Evolutionary conservation across 106 monocot genomes (phyloP).

Genomic region (Xerophyta viscosa): DNA sequence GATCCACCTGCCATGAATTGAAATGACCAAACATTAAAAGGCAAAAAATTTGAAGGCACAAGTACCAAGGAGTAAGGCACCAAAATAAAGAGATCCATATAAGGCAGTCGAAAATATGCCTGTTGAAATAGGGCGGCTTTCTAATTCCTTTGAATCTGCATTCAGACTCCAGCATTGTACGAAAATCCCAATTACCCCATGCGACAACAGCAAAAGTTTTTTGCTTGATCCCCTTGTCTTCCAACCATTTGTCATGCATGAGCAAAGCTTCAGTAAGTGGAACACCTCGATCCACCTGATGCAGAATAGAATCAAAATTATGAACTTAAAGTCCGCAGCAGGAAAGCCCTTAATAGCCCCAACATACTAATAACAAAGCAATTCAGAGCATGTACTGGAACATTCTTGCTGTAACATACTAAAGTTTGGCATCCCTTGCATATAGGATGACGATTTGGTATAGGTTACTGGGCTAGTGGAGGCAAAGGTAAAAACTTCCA

Average conservation of each 20-base stretch:
- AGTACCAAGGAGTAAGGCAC: neutral
- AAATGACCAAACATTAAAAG: neutral
- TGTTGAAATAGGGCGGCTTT: slow-evolving; percentile 91
- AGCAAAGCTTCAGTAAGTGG: slow-evolving; percentile 78
- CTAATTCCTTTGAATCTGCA: slow-evolving; percentile 84
- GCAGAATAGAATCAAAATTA: slow-evolving; percentile 7
- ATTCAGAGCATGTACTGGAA: neutral
- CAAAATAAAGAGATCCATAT: neutral
- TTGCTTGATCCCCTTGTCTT: slow-evolving; percentile 84
- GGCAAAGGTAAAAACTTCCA: too few relatives aligned
- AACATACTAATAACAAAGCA: slow-evolving; percentile 1
- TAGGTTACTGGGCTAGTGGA: too few relatives aligned
- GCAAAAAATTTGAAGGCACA: neutral
- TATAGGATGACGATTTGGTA: too few relatives aligned
- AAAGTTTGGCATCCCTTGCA: neutral
- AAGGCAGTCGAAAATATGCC: slow-evolving; percentile 20
- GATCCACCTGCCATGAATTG: slow-evolving; percentile 64
- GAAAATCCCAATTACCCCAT: slow-evolving; percentile 95
- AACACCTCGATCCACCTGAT: slow-evolving; percentile 95
- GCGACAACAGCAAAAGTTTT: slow-evolving; percentile 89
- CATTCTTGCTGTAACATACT: neutral
- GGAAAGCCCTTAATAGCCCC: too few relatives aligned
- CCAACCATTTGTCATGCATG: slow-evolving; percentile 97
- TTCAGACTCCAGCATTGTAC: slow-evolving; percentile 88
- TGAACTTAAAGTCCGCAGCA: too few relatives aligned